Evolutionary conservation across 345 rosid genomes (phyloP), one percentile per base, ranked within the genome.

Genomic region (Linum usitatissimum): DNA sequence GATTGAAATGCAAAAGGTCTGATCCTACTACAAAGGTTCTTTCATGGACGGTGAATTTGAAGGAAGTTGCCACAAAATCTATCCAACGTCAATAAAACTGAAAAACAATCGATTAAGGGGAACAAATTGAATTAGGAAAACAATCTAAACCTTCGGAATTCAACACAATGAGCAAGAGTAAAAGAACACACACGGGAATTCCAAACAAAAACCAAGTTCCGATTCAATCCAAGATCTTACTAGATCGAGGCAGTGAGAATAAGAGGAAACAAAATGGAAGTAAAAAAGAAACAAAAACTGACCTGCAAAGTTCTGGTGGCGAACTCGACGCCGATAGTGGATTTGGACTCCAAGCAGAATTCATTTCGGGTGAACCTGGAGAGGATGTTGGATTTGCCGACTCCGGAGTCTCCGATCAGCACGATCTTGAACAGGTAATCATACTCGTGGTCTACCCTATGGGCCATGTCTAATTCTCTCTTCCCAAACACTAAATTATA

Each of bases 341-440:
- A 77, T 66, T 77, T 77, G 30, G 81, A 77, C 56, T 77, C 81
- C 73, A 77, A 66, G 48, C 81, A 77, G 66, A 77, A 77, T 63
- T 77, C 81, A 30, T 77, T 77, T 55, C 81, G 62, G 4, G 81
- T 77, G 62, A 73, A 77, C 67, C 81, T 62, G 34, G 81, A 77
- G 36, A 77, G 81, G 13, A 77, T 77, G 61, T 77, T 77, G 20
- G 81, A 77, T 74, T 77, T 77, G 3, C 81, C 81, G 0, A 77
- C 81, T 9, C 81, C 81, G 6, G 81, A 77, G 64, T 74, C 81
- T 13, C 81, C 81, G 60, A 77, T 77, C 67, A 77, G 59, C 21
- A 77, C 81, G 71, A 77, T 77, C 81, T 77, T 77, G 59, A 77
- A 77, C 45, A 77, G 71, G 64, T 77, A 77, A 60, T 77, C 81